These are phyloP conservation scores for Davidsoniella neocaledoniae DNA, from an alignment of 2,329 filamentous ascomycete species.

Conservation along the genomic window DNA sequence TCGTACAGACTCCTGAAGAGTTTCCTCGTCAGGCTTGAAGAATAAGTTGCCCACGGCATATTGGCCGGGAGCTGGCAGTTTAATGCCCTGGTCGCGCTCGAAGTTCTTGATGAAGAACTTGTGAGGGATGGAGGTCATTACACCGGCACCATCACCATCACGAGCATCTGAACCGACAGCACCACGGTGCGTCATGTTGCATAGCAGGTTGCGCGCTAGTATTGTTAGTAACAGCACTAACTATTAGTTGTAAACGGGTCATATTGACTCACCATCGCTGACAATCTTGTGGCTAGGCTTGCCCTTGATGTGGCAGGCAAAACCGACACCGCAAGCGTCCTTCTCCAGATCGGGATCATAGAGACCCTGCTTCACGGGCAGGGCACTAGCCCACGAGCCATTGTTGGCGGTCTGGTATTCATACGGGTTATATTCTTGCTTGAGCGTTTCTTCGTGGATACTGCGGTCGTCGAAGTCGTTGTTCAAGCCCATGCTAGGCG, in stretches of 20 bases:
- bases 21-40: slow-evolving; percentile 91
- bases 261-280: slow-evolving; percentile 63
- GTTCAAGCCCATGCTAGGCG: slow-evolving; percentile 53
- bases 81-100: slow-evolving; percentile 73
- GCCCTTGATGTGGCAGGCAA: slow-evolving; percentile 97
- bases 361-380: slow-evolving; percentile 93
- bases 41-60: slow-evolving; percentile 97
- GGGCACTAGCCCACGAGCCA: slow-evolving; percentile 75
- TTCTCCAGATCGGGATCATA: slow-evolving; percentile 95
- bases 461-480: slow-evolving; percentile 52
- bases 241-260: neutral
- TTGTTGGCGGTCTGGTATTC: slow-evolving; percentile 80
- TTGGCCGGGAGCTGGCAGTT: slow-evolving; percentile 74
- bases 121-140: slow-evolving; percentile 98
- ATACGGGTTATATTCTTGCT: slow-evolving; percentile 51
- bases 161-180: slow-evolving; percentile 94
- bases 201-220: slow-evolving; percentile 75
- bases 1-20: slow-evolving; percentile 74
- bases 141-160: slow-evolving; percentile 95
- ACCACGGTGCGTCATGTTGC: slow-evolving; percentile 99
- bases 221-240: slow-evolving; percentile 2
- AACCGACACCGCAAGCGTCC: slow-evolving; percentile 98
- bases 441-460: slow-evolving; percentile 38
- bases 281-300: slow-evolving; percentile 95
- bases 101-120: slow-evolving; percentile 99